phyloP scores from a whole-genome alignment of 179 eudicot species.

The Silene noctiflora region DNA sequence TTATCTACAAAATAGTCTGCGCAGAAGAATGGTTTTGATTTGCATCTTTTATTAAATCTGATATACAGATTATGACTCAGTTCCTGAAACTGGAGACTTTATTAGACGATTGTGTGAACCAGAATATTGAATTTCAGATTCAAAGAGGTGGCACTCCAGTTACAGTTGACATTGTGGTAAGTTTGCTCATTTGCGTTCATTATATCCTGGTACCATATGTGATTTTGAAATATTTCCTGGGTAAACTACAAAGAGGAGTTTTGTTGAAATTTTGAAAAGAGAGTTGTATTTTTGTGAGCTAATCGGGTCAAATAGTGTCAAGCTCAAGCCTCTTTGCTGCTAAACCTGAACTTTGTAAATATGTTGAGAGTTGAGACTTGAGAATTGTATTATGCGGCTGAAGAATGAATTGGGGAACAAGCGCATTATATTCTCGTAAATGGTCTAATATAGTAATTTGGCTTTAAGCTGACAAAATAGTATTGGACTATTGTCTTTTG shows the following conservation, averaged over 20 bases:
- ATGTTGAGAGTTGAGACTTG: too few species aligned
- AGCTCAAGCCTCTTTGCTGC: not conserved
- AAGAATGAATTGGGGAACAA: not conserved
- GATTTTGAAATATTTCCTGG: not conserved
- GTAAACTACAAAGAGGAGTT: not conserved
- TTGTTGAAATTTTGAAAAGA: not conserved
- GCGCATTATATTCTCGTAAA: not conserved
- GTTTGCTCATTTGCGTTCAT: slow-evolving; percentile 23
- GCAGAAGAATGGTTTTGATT: not conserved
- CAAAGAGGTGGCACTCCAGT: slow-evolving; percentile 91
- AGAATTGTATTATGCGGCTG: not conserved
- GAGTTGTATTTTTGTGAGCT: slow-evolving; percentile 4
- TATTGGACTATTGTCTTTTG: slow-evolving; percentile 9
- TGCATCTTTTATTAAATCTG: slow-evolving; percentile 2
- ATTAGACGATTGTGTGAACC: slow-evolving; percentile 76
- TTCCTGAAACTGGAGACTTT: slow-evolving; percentile 83
- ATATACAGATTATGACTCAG: slow-evolving; percentile 89
- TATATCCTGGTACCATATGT: not conserved
- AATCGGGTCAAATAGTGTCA: not conserved
- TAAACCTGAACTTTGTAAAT: not conserved
- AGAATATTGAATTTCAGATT: slow-evolving; percentile 67
- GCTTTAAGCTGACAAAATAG: not conserved
- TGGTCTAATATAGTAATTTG: not conserved
- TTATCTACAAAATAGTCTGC: not conserved
- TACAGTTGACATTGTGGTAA: slow-evolving; percentile 61